Base-by-base conservation (phyloP, 305 asterid genomes). In the Coffea humblotiana region DNA sequence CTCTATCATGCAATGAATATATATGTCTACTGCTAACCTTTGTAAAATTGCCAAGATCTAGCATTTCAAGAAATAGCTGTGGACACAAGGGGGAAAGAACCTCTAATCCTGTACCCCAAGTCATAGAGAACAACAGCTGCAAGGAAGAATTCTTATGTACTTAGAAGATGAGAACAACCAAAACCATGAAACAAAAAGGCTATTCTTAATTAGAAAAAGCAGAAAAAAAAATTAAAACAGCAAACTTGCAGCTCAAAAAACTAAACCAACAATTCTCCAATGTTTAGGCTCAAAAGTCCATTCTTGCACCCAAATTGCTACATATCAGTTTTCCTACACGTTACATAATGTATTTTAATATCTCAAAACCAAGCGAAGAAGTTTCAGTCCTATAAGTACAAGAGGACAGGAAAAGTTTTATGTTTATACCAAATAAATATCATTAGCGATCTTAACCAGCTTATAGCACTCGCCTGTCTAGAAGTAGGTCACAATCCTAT, bases 401-500 rank as follows among this genome's bases (percentile, higher is more conserved):
- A 71, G 65, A 61, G 29, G 74, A 81, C 37, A 35, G 48, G 49
- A 76, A 49, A 43, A 12, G 68, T 63, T 78, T 27, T 73, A 80
- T 51, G 35, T 78, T 52, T 71, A 81, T 73, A 74, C 60, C 69
- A 80, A 18, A 48, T 52, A 71, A 64, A 77, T 45, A n/a, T 15
- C 13, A 60, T 51, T 51, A 60, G 11, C 27, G 66, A 67, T 83
- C 79, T 81, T 91, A 96, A 98, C 99, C 97, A 96, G 82, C 99
- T 94, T 80, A 91, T 97, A 80, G 98, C 99, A 70, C 98, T 94
- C 35, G 99, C 98, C 84, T 96, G 99, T 47, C 98, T 98, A 77
- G 98, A 97, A 45, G 98, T 96, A 72, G 99, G 98, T 77, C 99
- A 90, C 83, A 96, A 88, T 75, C 99, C 99, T 89, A 98, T 98